Evolutionary conservation across 306 rosid genomes (phyloP).

Genomic region (Pterocarpus santalinus): DNA sequence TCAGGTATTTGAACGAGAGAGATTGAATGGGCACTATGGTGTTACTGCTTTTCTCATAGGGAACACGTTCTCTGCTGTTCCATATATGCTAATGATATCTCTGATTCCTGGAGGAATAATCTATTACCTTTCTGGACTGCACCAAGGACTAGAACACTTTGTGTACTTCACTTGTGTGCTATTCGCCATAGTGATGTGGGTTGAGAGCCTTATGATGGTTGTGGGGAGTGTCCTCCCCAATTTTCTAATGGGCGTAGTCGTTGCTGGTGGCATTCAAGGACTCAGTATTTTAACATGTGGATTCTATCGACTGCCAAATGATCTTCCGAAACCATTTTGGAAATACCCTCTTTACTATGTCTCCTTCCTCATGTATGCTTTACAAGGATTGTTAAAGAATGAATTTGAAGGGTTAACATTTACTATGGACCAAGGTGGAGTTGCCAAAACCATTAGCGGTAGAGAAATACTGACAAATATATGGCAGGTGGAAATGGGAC

Average conservation of each 20-base stretch:
- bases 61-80: slow-evolving; percentile 62
- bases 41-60: slow-evolving; percentile 63
- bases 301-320: slow-evolving; percentile 62
- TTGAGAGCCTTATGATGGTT: slow-evolving; percentile 78
- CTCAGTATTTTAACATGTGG: slow-evolving; percentile 73
- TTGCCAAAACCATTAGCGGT: slow-evolving; percentile 31
- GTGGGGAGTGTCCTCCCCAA: slow-evolving; percentile 69
- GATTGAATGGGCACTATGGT: slow-evolving; percentile 78
- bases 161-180: slow-evolving; percentile 47
- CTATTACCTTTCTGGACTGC: slow-evolving; percentile 64
- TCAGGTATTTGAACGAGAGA: slow-evolving; percentile 67
- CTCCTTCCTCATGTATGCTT: slow-evolving; percentile 66
- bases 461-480: slow-evolving; percentile 44
- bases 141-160: slow-evolving; percentile 55
- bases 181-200: slow-evolving; percentile 56
- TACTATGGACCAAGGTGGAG: slow-evolving; percentile 1
- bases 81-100: slow-evolving; percentile 63
- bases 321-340: slow-evolving; percentile 63
- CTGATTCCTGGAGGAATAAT: slow-evolving; percentile 65
- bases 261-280: slow-evolving; percentile 69
- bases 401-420: slow-evolving; percentile 60
- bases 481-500: slow-evolving; percentile 58
- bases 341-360: slow-evolving; percentile 63
- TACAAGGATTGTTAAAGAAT: slow-evolving; percentile 72
- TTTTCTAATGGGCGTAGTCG: slow-evolving; percentile 69